These are phyloP conservation scores for Heracleum sosnowskyi DNA, from an alignment of 129 eudicot species.

Conservation along the genomic window DNA sequence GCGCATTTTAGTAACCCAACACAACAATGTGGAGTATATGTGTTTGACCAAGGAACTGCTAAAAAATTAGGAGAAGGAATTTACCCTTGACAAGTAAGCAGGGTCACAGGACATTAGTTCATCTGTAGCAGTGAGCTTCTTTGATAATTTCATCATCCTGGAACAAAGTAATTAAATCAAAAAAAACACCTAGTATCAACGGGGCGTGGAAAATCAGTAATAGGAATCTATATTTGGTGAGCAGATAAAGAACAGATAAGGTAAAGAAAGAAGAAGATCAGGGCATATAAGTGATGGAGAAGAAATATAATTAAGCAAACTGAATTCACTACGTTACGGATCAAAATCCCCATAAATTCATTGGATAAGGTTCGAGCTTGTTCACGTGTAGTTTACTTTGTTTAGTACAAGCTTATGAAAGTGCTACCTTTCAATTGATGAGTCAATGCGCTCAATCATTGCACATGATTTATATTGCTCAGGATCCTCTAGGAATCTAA, in stretches of 20 bases:
- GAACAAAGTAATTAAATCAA: slow-evolving; percentile 3
- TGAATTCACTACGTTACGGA: neutral
- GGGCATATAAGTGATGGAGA: neutral
- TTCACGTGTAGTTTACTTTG: neutral
- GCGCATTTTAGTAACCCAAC: neutral
- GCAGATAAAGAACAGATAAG: no score
- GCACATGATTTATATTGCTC: slow-evolving; percentile 91
- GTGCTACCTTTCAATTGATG: slow-evolving; percentile 70
- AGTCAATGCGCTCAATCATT: slow-evolving; percentile 89
- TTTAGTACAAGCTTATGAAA: neutral
- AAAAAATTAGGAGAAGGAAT: neutral
- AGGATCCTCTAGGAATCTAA: slow-evolving; percentile 95
- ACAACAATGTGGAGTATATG: neutral
- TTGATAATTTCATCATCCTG: slow-evolving; percentile 82
- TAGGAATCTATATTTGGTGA: neutral
- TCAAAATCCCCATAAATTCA: neutral
- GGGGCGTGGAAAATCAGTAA: neutral
- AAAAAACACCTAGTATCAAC: neutral
- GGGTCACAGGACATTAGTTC: slow-evolving; percentile 80
- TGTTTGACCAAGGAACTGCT: neutral
- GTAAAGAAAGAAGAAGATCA: no score
- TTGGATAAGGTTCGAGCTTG: neutral
- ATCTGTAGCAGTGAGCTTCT: slow-evolving; percentile 71
- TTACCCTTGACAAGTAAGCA: slow-evolving; percentile 68
- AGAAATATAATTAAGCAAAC: neutral